Conservation (phyloP, 257 asterid genomes). For the Nicotiana noctiflora region DNA sequence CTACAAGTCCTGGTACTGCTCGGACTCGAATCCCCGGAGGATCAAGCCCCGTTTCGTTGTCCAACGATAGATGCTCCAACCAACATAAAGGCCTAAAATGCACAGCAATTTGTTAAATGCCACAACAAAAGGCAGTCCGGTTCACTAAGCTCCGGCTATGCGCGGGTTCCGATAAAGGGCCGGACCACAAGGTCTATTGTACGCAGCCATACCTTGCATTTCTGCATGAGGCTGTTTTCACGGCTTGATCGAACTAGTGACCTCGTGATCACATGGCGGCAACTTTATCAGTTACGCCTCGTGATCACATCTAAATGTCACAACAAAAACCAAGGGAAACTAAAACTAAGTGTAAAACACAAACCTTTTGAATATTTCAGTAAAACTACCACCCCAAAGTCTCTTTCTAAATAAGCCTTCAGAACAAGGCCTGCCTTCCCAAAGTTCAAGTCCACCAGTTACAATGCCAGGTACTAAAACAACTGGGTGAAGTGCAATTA, state of each 20-base stretch:
- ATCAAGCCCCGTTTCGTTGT: slow-evolving; percentile 14
- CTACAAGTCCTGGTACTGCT: slow-evolving; percentile 18
- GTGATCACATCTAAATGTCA: neutral
- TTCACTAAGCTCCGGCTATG: no score
- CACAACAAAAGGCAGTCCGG: neutral
- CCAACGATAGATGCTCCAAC: slow-evolving; percentile 7
- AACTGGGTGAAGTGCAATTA: slow-evolving; percentile 61
- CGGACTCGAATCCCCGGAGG: slow-evolving; percentile 22
- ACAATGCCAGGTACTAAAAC: slow-evolving; percentile 85
- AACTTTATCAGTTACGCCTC: neutral
- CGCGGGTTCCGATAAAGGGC: no score
- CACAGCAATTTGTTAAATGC: neutral
- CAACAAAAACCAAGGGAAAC: no score
- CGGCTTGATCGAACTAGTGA: no score
- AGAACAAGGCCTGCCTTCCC: slow-evolving; percentile 91
- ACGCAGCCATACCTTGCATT: no score
- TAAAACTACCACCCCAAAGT: slow-evolving; percentile 85
- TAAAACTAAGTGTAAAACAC: neutral
- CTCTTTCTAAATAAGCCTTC: slow-evolving; percentile 71
- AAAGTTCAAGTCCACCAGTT: slow-evolving; percentile 92
- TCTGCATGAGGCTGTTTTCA: no score
- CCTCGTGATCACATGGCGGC: no score
- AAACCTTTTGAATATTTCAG: slow-evolving; percentile 70
- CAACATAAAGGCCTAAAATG: slow-evolving; percentile 5
- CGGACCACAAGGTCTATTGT: neutral